phyloP scores from a whole-genome alignment of 768 basidiomycete species.

The Fistulinella prunicolor region DNA sequence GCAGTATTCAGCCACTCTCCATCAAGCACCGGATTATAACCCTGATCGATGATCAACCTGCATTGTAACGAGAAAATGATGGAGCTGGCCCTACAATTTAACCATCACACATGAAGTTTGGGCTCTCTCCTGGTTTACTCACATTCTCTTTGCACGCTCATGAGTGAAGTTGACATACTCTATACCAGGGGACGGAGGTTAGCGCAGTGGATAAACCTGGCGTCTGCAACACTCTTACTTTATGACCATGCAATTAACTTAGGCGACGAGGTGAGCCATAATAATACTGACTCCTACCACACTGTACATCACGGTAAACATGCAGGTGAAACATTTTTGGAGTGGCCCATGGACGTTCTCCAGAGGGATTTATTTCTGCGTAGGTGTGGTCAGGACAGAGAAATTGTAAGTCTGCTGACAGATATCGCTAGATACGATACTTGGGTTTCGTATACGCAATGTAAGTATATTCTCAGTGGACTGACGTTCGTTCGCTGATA shows the following conservation, averaged over 20 bases:
- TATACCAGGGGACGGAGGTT: neutral
- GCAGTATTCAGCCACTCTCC: too few species aligned
- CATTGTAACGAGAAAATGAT: neutral
- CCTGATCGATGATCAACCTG: too few species aligned
- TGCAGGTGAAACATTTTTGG: constrained; percentile 15
- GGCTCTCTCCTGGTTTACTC: too few species aligned
- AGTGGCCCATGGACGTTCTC: constrained; percentile 11
- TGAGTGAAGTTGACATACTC: neutral
- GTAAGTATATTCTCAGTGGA: neutral
- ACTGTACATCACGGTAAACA: neutral
- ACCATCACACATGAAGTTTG: too few species aligned
- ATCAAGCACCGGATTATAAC: too few species aligned
- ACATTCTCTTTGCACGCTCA: neutral
- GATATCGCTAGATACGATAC: constrained; percentile 10
- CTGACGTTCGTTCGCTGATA: constrained; percentile 1
- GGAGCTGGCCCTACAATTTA: constrained; percentile 6
- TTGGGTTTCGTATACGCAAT: constrained; percentile 4
- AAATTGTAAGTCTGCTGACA: neutral
- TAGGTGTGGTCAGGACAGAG: neutral
- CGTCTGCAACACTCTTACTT: constrained; percentile 6
- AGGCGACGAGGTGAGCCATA: constrained; percentile 4
- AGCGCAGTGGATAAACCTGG: neutral
- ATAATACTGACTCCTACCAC: neutral
- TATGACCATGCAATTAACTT: constrained; percentile 12
- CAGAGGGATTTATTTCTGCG: constrained; percentile 8